Base-by-base conservation (phyloP, 2,329 filamentous ascomycete genomes). In the Teratosphaeria pseudoeucalypti region DNA sequence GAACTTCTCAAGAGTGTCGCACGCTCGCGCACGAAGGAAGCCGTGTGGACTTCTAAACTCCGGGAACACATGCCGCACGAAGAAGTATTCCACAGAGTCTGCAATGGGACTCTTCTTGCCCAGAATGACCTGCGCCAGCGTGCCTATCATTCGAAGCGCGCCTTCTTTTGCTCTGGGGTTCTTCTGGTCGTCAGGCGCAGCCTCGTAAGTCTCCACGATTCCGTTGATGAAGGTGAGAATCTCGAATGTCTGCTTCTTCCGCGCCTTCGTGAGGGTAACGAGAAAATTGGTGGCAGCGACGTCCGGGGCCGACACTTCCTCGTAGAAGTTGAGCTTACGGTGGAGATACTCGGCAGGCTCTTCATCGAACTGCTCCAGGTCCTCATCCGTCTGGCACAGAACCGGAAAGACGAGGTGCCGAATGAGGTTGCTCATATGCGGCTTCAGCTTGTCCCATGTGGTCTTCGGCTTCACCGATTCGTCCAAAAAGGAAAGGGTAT, bases 31-130 rank as follows among this genome's bases (percentile, higher is more conserved):
- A 60, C 94, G 88, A 55, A 99, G 84, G 77, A 92, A 97, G 39
- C 92, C 94, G 71, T 95, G 89, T 14, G 85, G 81, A 76, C 90
- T 97, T 67, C 90, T 86, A 79, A 99, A 99, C 71, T 99, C 94
- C 54, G 94, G 94, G 79, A 99, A 97, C 60, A 99, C 94, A 71
- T 97, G 95, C 70, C 92, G 89, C 57, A 97, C 92, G 66, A 99
- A 88, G 81, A 99, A 99, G 75, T 96, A 96, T 75, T 99, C 94
- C 60, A 97, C 92, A 75, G 97, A 91, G 71, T 96, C 89, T 39
- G 92, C 94, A 65, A 99, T 96, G 1, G 94, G 94, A 71, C 92
- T 96, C 82, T 97, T 97, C 82, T 97, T 99, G 67, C 91, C 90
- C 39, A 99, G 81, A 55, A 99, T 95, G 57, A 99, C 92, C 34